A percentile compares a stretch with the other conserved stretches of the same genome.
Evolutionary conservation across 805 yeast species (phyloP).

Genomic region (Ogataea methanolica): DNA sequence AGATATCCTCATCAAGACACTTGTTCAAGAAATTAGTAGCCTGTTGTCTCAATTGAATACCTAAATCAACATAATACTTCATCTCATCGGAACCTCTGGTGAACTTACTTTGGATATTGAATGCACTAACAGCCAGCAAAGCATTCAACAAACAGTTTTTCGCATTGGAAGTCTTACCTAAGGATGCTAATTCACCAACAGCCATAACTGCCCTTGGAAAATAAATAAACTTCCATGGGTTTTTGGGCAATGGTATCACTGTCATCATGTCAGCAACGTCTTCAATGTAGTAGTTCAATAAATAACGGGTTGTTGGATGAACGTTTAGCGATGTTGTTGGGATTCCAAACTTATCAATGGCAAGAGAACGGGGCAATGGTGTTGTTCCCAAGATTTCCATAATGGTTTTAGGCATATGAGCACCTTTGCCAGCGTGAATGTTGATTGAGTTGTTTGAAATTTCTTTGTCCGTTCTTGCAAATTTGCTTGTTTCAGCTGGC

Average conservation of each 20-base stretch:
- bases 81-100: slow-evolving; percentile 61
- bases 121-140: slow-evolving; percentile 74
- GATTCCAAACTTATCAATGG: slow-evolving; percentile 35
- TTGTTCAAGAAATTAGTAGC: slow-evolving; percentile 64
- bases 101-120: slow-evolving; percentile 70
- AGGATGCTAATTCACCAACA: slow-evolving; percentile 70
- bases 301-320: slow-evolving; percentile 65
- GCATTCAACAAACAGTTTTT: slow-evolving; percentile 77
- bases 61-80: slow-evolving; percentile 67
- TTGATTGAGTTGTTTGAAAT: slow-evolving; percentile 27
- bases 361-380: slow-evolving; percentile 41
- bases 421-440: slow-evolving; percentile 28
- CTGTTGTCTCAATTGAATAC: slow-evolving; percentile 68
- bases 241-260: slow-evolving; percentile 60
- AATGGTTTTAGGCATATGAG: slow-evolving; percentile 49
- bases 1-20: slow-evolving; percentile 49
- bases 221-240: slow-evolving; percentile 87
- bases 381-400: slow-evolving; percentile 44
- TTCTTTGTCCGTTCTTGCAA: slow-evolving; percentile 7
- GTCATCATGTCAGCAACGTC: slow-evolving; percentile 76
- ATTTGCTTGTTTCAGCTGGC: neutral
- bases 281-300: slow-evolving; percentile 66
- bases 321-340: slow-evolving; percentile 62
- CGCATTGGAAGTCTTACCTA: slow-evolving; percentile 72
- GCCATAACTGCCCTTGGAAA: slow-evolving; percentile 81